Evolutionary conservation across 2,329 filamentous ascomycete genomes (phyloP).

Genomic region (Aspergillus jensenii): DNA sequence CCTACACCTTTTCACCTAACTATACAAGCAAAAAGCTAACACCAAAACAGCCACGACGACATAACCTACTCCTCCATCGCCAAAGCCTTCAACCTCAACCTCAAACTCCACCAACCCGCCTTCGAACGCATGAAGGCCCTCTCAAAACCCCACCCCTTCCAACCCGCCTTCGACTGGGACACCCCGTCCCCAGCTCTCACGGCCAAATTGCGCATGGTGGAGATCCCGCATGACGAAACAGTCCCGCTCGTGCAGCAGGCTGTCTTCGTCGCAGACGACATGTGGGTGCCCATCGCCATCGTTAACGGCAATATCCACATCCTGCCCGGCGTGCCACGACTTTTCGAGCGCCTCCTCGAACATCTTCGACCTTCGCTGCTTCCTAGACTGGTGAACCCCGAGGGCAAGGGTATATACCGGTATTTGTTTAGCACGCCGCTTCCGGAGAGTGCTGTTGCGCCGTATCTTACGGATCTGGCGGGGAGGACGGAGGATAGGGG

Average conservation of each 20-base stretch:
- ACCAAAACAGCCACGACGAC: conserved; percentile 74
- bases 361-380: conserved; percentile 70
- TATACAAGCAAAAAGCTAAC: not conserved
- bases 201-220: conserved; percentile 87
- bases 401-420: conserved; percentile 76
- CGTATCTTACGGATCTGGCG: conserved; percentile 78
- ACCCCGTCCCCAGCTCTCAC: conserved; percentile 72
- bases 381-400: conserved; percentile 72
- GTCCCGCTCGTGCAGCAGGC: conserved; percentile 69
- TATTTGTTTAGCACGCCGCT: conserved; percentile 84
- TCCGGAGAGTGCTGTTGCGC: conserved; percentile 80
- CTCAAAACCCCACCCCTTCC: conserved; percentile 69
- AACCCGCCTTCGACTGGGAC: conserved; percentile 81
- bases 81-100: conserved; percentile 75
- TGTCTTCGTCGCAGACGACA: conserved; percentile 73
- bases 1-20: not conserved
- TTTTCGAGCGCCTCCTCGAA: conserved; percentile 79
- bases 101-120: conserved; percentile 75
- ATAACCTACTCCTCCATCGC: conserved; percentile 96
- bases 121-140: conserved; percentile 81
- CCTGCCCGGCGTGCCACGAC: conserved; percentile 79
- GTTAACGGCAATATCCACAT: conserved; percentile 95
- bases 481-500: conserved; percentile 70
- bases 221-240: conserved; percentile 73
- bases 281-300: conserved; percentile 88